Percentiles rank a stretch among this genome's conserved stretches.
Evolutionary conservation across 257 asterid genomes (phyloP).

Genomic region (Penstemon eatonii): DNA sequence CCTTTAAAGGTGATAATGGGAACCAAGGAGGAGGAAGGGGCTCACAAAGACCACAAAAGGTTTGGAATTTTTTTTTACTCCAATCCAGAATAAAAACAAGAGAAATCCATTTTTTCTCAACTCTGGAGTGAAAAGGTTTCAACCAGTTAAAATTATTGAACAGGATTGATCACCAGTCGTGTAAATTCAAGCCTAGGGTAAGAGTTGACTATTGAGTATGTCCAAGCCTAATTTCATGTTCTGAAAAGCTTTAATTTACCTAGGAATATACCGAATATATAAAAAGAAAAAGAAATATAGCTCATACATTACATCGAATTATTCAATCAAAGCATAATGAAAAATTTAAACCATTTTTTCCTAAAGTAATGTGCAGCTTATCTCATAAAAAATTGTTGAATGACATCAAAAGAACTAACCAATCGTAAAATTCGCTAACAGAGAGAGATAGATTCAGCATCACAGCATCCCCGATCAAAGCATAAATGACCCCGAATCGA

Average conservation of each 20-base stretch:
- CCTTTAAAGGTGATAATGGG: neutral
- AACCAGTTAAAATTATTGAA: neutral
- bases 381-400: constrained; percentile 1
- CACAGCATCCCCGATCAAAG: constrained; percentile 80
- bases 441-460: constrained; percentile 65
- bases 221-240: neutral
- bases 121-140: neutral
- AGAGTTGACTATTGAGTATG: neutral
- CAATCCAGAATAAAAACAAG: neutral
- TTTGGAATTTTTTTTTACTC: neutral
- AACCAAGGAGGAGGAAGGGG: neutral
- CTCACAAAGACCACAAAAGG: neutral
- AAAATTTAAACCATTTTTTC: neutral
- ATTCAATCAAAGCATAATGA: neutral
- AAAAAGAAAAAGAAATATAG: neutral
- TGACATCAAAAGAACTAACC: constrained; percentile 53
- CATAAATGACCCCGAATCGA: constrained; percentile 78
- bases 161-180: neutral
- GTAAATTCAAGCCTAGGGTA: neutral
- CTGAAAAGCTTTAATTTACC: neutral
- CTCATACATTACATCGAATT: too few relatives aligned
- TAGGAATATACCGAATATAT: neutral
- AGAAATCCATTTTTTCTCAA: neutral
- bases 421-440: constrained; percentile 53
- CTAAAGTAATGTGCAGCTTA: neutral